Percentiles rank a stretch among this genome's conserved stretches.
phyloP scores from a whole-genome alignment of 1,284 basidiomycete species.

The Marasmius fiardii region DNA sequence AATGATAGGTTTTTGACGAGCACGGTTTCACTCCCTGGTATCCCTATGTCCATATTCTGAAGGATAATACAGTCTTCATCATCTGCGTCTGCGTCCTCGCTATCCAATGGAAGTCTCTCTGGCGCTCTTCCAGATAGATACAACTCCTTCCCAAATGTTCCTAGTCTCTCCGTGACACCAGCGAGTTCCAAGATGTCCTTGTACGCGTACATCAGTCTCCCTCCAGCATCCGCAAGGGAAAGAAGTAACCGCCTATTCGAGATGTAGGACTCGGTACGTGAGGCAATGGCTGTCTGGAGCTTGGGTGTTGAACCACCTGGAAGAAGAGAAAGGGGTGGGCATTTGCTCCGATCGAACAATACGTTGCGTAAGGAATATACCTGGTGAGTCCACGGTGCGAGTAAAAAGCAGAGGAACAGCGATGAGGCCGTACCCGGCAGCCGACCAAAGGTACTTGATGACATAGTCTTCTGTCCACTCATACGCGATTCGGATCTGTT shows the following conservation, averaged over 20 bases:
- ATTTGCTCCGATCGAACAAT: neutral
- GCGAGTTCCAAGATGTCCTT: slow-evolving; percentile 92
- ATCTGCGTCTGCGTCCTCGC: slow-evolving; percentile 15
- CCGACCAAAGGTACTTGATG: slow-evolving; percentile 94
- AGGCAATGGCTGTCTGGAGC: slow-evolving; percentile 8
- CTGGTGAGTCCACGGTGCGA: slow-evolving; percentile 15
- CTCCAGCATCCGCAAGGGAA: slow-evolving; percentile 93
- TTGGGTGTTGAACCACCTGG: neutral
- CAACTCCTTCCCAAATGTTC: slow-evolving; percentile 83
- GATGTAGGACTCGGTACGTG: slow-evolving; percentile 71
- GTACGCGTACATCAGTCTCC: slow-evolving; percentile 88
- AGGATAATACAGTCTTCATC: slow-evolving; percentile 15
- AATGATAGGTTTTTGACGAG: slow-evolving; percentile 77
- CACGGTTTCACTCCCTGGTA: slow-evolving; percentile 20
- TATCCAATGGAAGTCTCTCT: neutral
- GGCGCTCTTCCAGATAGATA: slow-evolving; percentile 55
- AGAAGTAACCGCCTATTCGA: slow-evolving; percentile 91
- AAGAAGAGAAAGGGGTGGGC: neutral
- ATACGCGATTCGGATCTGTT: slow-evolving; percentile 75
- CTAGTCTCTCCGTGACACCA: slow-evolving; percentile 88
- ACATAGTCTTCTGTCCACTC: slow-evolving; percentile 94
- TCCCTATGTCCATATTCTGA: neutral
- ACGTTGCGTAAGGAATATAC: neutral
- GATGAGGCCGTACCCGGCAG: slow-evolving; percentile 85
- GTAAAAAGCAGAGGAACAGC: slow-evolving; percentile 83